phyloP scores from a whole-genome alignment of 1,139 yeast genomes.

The Saccharomyces hybrid region DNA sequence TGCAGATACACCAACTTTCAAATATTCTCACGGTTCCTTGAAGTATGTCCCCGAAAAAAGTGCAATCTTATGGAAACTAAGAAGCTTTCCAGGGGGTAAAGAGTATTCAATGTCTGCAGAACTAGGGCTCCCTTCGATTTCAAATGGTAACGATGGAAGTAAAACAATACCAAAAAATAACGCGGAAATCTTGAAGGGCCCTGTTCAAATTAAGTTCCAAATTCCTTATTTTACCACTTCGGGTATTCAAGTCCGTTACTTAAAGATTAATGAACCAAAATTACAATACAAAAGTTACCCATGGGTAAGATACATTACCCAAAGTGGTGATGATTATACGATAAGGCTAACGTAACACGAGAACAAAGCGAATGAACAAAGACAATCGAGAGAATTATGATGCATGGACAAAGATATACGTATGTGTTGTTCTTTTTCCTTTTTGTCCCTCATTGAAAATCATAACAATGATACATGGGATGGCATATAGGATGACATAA shows the following conservation, averaged over 20 bases:
- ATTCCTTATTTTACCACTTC: constrained; percentile 97
- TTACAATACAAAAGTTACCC: constrained; percentile 93
- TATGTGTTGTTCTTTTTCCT: background rate
- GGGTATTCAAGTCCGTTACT: constrained; percentile 91
- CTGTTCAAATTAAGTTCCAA: constrained; percentile 85
- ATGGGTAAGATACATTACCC: constrained; percentile 94
- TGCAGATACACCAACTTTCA: constrained; percentile 89
- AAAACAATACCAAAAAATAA: constrained; percentile 12
- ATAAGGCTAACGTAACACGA: constrained; percentile 43
- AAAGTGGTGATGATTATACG: constrained; percentile 89
- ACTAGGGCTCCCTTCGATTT: constrained; percentile 66
- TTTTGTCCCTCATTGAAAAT: background rate
- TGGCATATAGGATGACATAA: background rate
- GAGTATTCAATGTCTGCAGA: constrained; percentile 90
- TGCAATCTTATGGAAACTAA: constrained; percentile 81
- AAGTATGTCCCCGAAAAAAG: constrained; percentile 90
- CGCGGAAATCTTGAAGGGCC: constrained; percentile 41
- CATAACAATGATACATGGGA: background rate
- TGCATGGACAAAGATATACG: background rate
- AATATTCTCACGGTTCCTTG: constrained; percentile 73
- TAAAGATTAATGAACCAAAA: constrained; percentile 90
- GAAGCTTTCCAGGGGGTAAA: constrained; percentile 90
- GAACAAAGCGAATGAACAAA: background rate
- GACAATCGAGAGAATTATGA: background rate
- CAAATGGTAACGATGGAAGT: constrained; percentile 37